A percentile compares a stretch with the other conserved stretches of the same genome.
Conservation (phyloP, 192 early-diverging fungal species). For the Entomortierella lignicola region DNA sequence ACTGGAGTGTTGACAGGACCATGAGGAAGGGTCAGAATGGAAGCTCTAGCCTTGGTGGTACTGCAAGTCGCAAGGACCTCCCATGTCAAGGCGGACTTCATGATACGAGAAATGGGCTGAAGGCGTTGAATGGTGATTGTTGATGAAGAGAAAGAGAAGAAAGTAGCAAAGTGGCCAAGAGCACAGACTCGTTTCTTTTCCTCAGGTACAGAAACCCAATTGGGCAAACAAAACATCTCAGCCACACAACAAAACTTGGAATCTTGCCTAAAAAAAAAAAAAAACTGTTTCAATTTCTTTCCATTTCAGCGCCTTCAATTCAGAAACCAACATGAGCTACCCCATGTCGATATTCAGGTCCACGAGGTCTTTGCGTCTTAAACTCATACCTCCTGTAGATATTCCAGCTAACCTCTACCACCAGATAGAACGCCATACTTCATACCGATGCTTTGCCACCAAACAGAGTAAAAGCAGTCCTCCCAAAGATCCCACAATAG, state of each 20-base stretch:
- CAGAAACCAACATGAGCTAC: neutral
- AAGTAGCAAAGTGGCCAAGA: neutral
- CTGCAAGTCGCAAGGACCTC: slow-evolving; percentile 80
- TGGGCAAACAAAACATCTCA: slow-evolving; percentile 13
- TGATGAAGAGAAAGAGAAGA: neutral
- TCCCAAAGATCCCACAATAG: neutral
- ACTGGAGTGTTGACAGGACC: slow-evolving; percentile 84
- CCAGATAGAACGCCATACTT: neutral
- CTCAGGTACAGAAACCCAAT: neutral
- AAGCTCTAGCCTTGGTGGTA: slow-evolving; percentile 83
- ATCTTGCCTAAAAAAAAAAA: neutral
- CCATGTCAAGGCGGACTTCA: slow-evolving; percentile 80
- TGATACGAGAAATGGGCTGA: slow-evolving; percentile 40
- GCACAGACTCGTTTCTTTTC: neutral
- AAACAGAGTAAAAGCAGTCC: slow-evolving; percentile 33
- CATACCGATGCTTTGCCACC: slow-evolving; percentile 8
- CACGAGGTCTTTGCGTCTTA: neutral
- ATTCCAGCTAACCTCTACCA: neutral
- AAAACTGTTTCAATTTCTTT: neutral
- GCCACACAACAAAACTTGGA: slow-evolving; percentile 1
- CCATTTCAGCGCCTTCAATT: neutral
- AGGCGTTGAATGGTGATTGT: slow-evolving; percentile 44
- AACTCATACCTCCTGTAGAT: neutral
- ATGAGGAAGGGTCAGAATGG: slow-evolving; percentile 83
- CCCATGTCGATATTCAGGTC: neutral